Base-by-base conservation (phyloP, 805 yeast species). In the Hyphopichia homilentoma region DNA sequence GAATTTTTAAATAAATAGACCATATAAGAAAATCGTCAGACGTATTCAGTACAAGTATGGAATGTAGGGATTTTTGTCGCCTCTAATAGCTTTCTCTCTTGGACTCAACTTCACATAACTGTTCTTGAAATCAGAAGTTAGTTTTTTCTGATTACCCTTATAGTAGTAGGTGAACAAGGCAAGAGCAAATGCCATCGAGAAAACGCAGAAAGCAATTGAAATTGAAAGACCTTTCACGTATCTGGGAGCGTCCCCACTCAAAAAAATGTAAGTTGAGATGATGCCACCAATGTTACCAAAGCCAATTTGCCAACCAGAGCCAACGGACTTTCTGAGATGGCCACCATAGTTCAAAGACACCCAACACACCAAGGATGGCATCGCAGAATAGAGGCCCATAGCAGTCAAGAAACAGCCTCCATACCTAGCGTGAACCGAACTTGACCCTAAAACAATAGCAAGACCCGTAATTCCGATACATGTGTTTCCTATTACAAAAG, bases 211-310 rank as follows among this genome's bases (percentile, higher is more conserved):
- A 0, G 75, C 80, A 28, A 81, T 48, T 36, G 73, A 55, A 18
- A 76, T 62, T 27, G 72, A 54, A 35, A 75, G 55, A 25, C 86
- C 88, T 26, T 70, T 75, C 21, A 47, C 61, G 50, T 73, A 81
- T 20, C 56, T 57, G n/a, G 87, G 87, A 9, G 82, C 68, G 40
- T 79, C 84, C 25, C 54, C 46, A 24, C 70, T 44, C 27, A 74
- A 62, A 59, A 75, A 80, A 14, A 77, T 56, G 44, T 67, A 81
- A 2, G 84, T 70, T 4, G 85, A 61, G 35, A 80, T 68, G 45
- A 81, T 79, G 38, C 85, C 86, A 28, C 86, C 87, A 47, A 78
- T 78, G 56, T 81, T 81, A 33, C 85, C 87, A 45, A 81, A 79
- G 0, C 86, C 86, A 46, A 81, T 73, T 45, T 76, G 78, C 65